Evolutionary conservation across 2,329 filamentous ascomycete genomes (phyloP).

Genomic region (Rugonectria rugulosa): DNA sequence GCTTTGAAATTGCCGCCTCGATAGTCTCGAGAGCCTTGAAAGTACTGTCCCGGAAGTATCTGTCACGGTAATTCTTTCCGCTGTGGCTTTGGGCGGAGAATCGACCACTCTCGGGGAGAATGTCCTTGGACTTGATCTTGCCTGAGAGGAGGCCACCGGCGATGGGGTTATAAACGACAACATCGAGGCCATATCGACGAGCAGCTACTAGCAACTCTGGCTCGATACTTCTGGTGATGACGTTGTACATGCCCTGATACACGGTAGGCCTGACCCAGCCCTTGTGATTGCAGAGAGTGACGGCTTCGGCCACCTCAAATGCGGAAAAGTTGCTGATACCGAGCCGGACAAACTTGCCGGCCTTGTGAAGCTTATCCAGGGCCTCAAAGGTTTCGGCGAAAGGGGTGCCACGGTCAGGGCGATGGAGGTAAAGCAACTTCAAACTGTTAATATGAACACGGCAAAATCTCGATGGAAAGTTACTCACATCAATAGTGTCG

Average conservation of each 20-base stretch:
- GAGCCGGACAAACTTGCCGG: slow-evolving; percentile 82
- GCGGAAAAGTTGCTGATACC: slow-evolving; percentile 87
- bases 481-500: slow-evolving; percentile 71
- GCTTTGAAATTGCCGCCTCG: slow-evolving; percentile 71
- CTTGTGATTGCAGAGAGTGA: slow-evolving; percentile 79
- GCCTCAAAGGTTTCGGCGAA: slow-evolving; percentile 83
- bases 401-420: slow-evolving; percentile 67
- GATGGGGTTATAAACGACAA: slow-evolving; percentile 84
- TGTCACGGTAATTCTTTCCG: slow-evolving; percentile 67
- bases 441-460: slow-evolving; percentile 23
- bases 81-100: slow-evolving; percentile 67
- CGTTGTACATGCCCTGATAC: slow-evolving; percentile 90
- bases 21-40: slow-evolving; percentile 72
- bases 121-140: slow-evolving; percentile 75
- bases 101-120: slow-evolving; percentile 70
- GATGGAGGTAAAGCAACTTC: slow-evolving; percentile 49
- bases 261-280: slow-evolving; percentile 84
- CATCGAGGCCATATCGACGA: slow-evolving; percentile 77
- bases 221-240: slow-evolving; percentile 78
- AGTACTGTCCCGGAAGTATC: slow-evolving; percentile 75
- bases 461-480: not conserved
- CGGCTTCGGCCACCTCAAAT: slow-evolving; percentile 87
- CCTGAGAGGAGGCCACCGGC: slow-evolving; percentile 83
- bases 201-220: slow-evolving; percentile 77
- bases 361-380: slow-evolving; percentile 82